Percentiles rank a stretch among this genome's conserved stretches.
phyloP scores from a whole-genome alignment of 768 basidiomycete genomes.

The Lactifluus piperatus region DNA sequence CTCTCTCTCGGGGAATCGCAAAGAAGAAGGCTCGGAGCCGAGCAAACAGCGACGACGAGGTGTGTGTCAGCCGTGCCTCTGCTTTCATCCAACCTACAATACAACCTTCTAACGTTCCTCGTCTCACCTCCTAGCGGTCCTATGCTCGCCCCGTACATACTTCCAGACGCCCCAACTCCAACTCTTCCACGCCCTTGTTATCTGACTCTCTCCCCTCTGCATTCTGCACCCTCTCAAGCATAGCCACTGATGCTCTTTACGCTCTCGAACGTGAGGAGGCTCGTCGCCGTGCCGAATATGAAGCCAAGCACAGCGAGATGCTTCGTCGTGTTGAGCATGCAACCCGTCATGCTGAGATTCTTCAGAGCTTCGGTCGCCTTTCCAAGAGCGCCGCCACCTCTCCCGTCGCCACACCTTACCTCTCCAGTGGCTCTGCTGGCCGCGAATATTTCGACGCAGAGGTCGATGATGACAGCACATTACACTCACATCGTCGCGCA shows the following conservation, averaged over 20 bases:
- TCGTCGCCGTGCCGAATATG: slow-evolving; percentile 55
- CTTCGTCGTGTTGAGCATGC: slow-evolving; percentile 28
- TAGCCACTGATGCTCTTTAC: slow-evolving; percentile 85
- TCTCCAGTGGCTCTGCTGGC: background rate
- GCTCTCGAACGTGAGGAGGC: slow-evolving; percentile 80
- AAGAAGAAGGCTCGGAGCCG: slow-evolving; percentile 57
- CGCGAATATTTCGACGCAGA: slow-evolving; percentile 23
- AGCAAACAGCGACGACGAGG: slow-evolving; percentile 80
- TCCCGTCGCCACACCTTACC: slow-evolving; percentile 15
- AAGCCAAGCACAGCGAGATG: slow-evolving; percentile 40
- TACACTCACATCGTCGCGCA: slow-evolving; percentile 28
- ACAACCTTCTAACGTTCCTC: slow-evolving; percentile 12
- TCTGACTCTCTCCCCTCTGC: slow-evolving; percentile 24
- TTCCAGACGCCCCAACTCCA: background rate
- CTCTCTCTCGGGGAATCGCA: slow-evolving; percentile 1
- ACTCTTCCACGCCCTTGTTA: slow-evolving; percentile 21
- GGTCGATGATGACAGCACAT: slow-evolving; percentile 34
- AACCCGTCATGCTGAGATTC: slow-evolving; percentile 39
- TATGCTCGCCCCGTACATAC: slow-evolving; percentile 30
- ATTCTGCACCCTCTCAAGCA: slow-evolving; percentile 56
- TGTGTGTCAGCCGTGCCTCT: slow-evolving; percentile 36
- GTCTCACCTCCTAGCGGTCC: slow-evolving; percentile 26
- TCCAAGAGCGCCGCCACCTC: slow-evolving; percentile 18
- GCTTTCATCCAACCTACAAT: background rate
- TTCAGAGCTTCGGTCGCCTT: slow-evolving; percentile 27